Conservation (phyloP, 768 basidiomycete species). For the Calocybe gangraenosa region DNA sequence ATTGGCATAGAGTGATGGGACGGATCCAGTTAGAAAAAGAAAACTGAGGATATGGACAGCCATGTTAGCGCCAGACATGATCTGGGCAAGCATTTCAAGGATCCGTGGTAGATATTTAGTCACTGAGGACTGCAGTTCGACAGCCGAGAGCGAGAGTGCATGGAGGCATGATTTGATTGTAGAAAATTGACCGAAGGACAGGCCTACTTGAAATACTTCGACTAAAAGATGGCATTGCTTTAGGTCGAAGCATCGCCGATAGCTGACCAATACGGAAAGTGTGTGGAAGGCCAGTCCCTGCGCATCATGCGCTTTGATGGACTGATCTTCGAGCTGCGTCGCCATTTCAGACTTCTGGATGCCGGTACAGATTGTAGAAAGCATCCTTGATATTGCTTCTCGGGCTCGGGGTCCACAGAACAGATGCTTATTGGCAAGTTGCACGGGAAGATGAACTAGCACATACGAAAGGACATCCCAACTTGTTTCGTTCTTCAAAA, state of each 20-base stretch:
- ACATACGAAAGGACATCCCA: conserved; percentile 96
- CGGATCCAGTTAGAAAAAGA: conserved; percentile 80
- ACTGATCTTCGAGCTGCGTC: conserved; percentile 46
- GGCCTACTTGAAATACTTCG: conserved; percentile 65
- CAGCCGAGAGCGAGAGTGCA: conserved; percentile 81
- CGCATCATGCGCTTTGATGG: conserved; percentile 74
- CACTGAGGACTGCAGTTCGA: conserved; percentile 80
- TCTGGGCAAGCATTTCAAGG: conserved; percentile 83
- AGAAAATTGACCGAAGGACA: conserved; percentile 58
- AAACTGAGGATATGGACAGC: conserved; percentile 96
- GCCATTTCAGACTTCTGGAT: conserved; percentile 59
- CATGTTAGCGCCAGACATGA: conserved; percentile 92
- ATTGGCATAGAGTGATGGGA: conserved; percentile 77
- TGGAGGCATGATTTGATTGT: conserved; percentile 89
- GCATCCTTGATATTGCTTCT: conserved; percentile 54
- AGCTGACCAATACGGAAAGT: conserved; percentile 84
- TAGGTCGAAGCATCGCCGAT: conserved; percentile 71
- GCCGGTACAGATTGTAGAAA: conserved; percentile 63
- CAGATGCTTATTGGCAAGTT: conserved; percentile 92
- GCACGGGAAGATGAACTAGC: conserved; percentile 85
- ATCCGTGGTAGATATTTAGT: conserved; percentile 77
- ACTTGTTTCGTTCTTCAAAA: conserved; percentile 72
- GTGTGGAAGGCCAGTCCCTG: conserved; percentile 87
- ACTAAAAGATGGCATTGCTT: conserved; percentile 66
- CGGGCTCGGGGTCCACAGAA: conserved; percentile 87